Percentiles rank a stretch among this genome's conserved stretches.
Conservation (phyloP, 345 rosid genomes). For the Raphanus raphanistrum region DNA sequence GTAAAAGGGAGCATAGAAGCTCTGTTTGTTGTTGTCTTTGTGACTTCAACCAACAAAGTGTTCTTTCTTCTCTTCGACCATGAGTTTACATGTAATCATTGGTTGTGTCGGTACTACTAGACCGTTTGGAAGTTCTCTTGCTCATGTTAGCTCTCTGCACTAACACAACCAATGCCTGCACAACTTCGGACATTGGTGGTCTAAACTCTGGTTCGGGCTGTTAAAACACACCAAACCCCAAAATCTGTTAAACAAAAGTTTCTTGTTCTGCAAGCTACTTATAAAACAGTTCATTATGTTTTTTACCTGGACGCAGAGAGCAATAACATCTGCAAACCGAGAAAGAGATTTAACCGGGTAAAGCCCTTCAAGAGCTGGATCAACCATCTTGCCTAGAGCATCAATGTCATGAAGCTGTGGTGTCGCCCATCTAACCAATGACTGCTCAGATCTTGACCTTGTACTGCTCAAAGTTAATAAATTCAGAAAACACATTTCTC, state of each 20-base stretch:
- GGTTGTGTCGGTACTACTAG: slow-evolving; percentile 32
- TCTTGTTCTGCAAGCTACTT: slow-evolving; percentile 3
- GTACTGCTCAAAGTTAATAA: slow-evolving; percentile 51
- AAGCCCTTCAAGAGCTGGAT: slow-evolving; percentile 86
- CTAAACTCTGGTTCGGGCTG: slow-evolving; percentile 98
- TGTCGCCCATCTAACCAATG: slow-evolving; percentile 98
- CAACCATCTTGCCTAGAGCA: slow-evolving; percentile 93
- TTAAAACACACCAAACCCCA: slow-evolving; percentile 1
- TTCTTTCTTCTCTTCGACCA: not conserved
- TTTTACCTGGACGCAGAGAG: slow-evolving; percentile 96
- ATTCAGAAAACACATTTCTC: not conserved
- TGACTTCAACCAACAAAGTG: slow-evolving; percentile 7
- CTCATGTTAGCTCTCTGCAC: slow-evolving; percentile 98
- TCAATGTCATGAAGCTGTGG: slow-evolving; percentile 99
- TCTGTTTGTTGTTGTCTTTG: not conserved
- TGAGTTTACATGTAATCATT: slow-evolving; percentile 40
- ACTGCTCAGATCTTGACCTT: slow-evolving; percentile 85
- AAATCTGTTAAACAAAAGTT: not conserved
- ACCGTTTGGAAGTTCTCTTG: slow-evolving; percentile 61
- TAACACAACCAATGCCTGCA: slow-evolving; percentile 82
- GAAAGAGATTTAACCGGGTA: slow-evolving; percentile 96
- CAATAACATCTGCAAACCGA: slow-evolving; percentile 95
- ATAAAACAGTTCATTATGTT: not conserved
- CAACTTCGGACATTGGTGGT: slow-evolving; percentile 98
- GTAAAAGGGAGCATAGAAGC: not conserved